Evolutionary conservation across 306 rosid genomes (phyloP).

Genomic region (Cicer bijugum): DNA sequence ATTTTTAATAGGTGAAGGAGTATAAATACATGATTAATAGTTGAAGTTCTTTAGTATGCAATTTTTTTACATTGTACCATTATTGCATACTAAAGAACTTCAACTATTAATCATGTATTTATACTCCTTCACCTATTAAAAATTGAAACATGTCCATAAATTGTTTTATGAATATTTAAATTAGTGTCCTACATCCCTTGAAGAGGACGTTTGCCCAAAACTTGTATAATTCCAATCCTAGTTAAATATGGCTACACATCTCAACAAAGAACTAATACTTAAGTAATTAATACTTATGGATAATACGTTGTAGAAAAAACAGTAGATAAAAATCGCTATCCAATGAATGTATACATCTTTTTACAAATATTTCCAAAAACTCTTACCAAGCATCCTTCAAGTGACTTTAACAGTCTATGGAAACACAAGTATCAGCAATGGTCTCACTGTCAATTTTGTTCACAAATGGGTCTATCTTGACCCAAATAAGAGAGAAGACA

Average conservation of each 20-base stretch:
- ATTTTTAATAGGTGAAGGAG: not conserved
- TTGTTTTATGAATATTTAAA: no score
- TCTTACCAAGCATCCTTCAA: slow-evolving; percentile 25
- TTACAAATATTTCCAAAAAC: slow-evolving; percentile 25
- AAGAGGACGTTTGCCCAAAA: slow-evolving; percentile 19
- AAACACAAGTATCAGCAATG: slow-evolving; percentile 59
- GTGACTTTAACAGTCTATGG: slow-evolving; percentile 84
- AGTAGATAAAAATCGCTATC: slow-evolving; percentile 31
- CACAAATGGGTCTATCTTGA: slow-evolving; percentile 87
- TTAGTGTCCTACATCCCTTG: no score
- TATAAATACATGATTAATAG: not conserved
- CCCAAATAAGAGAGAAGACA: slow-evolving; percentile 94
- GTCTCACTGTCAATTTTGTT: slow-evolving; percentile 62
- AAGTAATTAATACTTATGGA: not conserved
- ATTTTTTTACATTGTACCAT: not conserved
- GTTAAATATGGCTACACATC: slow-evolving; percentile 32
- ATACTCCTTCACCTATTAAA: no score
- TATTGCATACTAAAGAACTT: no score
- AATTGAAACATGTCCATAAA: no score
- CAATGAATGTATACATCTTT: slow-evolving; percentile 32
- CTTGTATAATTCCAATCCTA: slow-evolving; percentile 37
- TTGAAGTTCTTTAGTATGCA: no score
- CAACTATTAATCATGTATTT: no score
- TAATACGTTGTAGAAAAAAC: not conserved
- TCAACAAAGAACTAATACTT: slow-evolving; percentile 36